These are phyloP conservation scores for Alopecurus myosuroides DNA, from an alignment of 176 grass and related monocot genomes.

Conservation along the genomic window DNA sequence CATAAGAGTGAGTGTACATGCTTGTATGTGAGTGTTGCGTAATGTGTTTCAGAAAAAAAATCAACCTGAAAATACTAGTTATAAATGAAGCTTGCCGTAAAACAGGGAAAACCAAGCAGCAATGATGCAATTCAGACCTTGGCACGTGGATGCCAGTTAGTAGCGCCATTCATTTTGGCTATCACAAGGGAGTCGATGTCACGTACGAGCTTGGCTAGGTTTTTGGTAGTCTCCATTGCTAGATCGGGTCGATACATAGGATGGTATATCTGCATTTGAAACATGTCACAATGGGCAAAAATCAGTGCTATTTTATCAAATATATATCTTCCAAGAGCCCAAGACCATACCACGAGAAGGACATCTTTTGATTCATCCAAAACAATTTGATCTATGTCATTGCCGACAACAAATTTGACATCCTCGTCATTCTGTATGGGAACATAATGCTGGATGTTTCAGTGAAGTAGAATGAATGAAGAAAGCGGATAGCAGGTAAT, in stretches of 20 bases:
- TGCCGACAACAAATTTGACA: slow-evolving; percentile 88
- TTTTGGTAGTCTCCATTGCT: slow-evolving; percentile 41
- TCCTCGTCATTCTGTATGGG: slow-evolving; percentile 66
- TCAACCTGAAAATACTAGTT: not conserved
- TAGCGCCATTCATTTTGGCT: slow-evolving; percentile 92
- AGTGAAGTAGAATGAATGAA: not conserved
- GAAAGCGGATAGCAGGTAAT: not conserved
- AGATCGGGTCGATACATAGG: no score
- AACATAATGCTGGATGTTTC: slow-evolving; percentile 8
- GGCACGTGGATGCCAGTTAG: slow-evolving; percentile 81
- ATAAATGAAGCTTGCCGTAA: not conserved
- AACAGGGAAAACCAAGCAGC: not conserved
- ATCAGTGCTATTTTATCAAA: slow-evolving; percentile 6
- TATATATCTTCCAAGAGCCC: no score
- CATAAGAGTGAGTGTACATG: no score
- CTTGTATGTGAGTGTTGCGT: no score
- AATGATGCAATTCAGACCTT: slow-evolving; percentile 42
- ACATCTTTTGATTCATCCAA: slow-evolving; percentile 96
- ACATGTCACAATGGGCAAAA: not conserved
- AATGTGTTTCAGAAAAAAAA: no score
- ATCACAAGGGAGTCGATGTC: slow-evolving; percentile 79
- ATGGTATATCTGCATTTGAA: no score
- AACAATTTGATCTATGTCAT: slow-evolving; percentile 78
- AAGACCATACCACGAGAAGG: slow-evolving; percentile 64
- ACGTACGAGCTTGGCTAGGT: slow-evolving; percentile 62